Evolutionary conservation across 73 alveolate species (phyloP).

Genomic region (Loxodes magnus): DNA sequence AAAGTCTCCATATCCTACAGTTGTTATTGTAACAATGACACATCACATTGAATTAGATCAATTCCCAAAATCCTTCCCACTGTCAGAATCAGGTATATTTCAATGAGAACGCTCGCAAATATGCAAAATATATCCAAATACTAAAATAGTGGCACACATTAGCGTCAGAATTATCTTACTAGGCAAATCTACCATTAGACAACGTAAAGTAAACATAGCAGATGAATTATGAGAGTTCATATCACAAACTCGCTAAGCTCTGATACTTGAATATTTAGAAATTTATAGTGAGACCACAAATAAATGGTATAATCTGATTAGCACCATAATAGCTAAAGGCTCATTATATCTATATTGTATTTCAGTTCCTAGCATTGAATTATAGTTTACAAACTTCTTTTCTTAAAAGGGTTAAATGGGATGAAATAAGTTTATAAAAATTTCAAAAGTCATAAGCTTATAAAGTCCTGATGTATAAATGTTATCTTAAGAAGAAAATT

Average conservation of each 20-base stretch:
- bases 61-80: constrained; percentile 7
- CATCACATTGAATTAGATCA: constrained; percentile 33
- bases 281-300: not conserved
- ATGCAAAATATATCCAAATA: constrained; percentile 24
- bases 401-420: not conserved
- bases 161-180: constrained; percentile 14
- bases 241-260: constrained; percentile 31
- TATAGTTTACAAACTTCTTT: not conserved
- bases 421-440: constrained; percentile 1
- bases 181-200: constrained; percentile 42
- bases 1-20: constrained; percentile 44
- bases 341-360: not conserved
- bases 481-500: not conserved
- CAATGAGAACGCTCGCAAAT: constrained; percentile 34
- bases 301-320: constrained; percentile 6
- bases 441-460: not conserved
- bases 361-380: not conserved
- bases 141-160: constrained; percentile 19
- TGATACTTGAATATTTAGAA: constrained; percentile 11
- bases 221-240: constrained; percentile 31
- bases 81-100: not conserved
- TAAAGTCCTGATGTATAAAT: not conserved
- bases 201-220: constrained; percentile 37
- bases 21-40: constrained; percentile 30
- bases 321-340: not conserved